These are phyloP conservation scores for Eremothecium gossypii DNA, from an alignment of 1,139 yeast genomes.

Conservation along the genomic window DNA sequence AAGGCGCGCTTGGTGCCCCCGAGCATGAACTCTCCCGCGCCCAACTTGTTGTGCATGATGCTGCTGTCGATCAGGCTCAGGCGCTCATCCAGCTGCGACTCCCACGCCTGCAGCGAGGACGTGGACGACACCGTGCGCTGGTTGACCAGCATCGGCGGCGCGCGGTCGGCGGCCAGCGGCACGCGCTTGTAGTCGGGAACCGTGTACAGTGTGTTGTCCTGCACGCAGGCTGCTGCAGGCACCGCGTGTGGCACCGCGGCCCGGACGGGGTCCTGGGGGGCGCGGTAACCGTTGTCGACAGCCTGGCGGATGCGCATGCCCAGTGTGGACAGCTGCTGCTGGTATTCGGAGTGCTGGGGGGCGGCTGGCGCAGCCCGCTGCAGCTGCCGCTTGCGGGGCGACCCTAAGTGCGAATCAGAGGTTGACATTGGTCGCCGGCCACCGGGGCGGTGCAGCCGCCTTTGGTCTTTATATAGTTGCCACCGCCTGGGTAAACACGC, in stretches of 20 bases:
- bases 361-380: neutral
- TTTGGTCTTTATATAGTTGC: neutral
- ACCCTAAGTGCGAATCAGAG: neutral
- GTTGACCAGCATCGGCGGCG: conserved; percentile 25
- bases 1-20: conserved; percentile 9
- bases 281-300: conserved; percentile 51
- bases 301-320: conserved; percentile 69
- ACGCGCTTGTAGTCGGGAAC: conserved; percentile 34
- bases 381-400: conserved; percentile 1
- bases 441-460: no score
- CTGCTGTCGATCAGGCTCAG: conserved; percentile 32
- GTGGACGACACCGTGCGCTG: conserved; percentile 23
- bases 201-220: conserved; percentile 19
- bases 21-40: conserved; percentile 15
- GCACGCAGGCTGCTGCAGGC: conserved; percentile 14
- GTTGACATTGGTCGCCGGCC: no score
- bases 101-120: conserved; percentile 41
- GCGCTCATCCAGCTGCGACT: conserved; percentile 35
- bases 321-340: conserved; percentile 39
- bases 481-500: neutral
- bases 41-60: conserved; percentile 21
- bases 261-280: conserved; percentile 11
- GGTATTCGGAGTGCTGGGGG: conserved; percentile 17
- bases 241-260: conserved; percentile 6
- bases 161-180: conserved; percentile 39